Percentiles rank a stretch among this genome's conserved stretches.
Evolutionary conservation across 306 rosid genomes (phyloP).

Genomic region (Pyrus pyrifolia): DNA sequence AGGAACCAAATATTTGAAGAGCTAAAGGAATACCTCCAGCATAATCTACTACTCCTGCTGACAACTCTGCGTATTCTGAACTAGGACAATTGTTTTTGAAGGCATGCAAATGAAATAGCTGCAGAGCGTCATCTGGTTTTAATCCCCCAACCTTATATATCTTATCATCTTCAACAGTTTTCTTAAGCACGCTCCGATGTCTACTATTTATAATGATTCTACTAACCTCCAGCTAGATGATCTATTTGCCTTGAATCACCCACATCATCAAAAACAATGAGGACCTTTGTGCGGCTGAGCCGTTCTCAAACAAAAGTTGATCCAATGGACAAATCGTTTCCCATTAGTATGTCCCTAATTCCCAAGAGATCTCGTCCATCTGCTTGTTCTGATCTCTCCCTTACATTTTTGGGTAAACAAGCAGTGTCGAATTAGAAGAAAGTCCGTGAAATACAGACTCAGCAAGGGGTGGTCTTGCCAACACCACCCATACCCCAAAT

Average conservation of each 20-base stretch:
- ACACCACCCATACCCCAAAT: constrained; percentile 24
- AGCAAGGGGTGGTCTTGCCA: neutral
- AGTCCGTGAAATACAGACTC: neutral
- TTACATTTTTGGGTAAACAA: neutral
- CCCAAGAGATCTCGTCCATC: neutral
- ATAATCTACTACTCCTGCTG: neutral
- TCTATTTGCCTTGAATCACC: neutral
- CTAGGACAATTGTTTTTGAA: neutral
- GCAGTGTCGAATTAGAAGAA: neutral
- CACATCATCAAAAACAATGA: constrained; percentile 15
- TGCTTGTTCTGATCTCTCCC: neutral
- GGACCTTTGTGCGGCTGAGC: neutral
- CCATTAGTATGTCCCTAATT: neutral
- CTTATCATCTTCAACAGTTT: no score
- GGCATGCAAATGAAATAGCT: neutral
- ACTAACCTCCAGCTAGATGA: no score
- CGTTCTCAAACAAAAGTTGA: neutral
- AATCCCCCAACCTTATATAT: neutral
- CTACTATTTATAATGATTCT: no score
- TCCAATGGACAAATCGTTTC: neutral
- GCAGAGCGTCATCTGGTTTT: neutral
- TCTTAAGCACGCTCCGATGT: no score
- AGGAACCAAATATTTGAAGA: neutral
- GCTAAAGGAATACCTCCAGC: neutral
- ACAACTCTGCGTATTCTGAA: neutral